Conservation (phyloP, 176 grass and related monocot species). For the Thalia dealbata region DNA sequence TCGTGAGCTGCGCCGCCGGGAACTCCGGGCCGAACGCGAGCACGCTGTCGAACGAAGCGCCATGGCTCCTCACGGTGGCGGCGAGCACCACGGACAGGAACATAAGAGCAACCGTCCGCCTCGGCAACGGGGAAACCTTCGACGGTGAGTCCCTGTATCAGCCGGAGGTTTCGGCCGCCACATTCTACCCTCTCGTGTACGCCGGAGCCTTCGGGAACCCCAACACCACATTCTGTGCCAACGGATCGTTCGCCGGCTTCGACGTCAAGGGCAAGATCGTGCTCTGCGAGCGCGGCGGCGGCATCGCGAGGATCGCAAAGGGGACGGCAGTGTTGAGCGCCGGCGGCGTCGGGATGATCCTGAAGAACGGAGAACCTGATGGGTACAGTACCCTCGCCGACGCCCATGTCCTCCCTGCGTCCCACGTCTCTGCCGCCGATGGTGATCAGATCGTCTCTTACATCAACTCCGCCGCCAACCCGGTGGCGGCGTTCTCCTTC, state of each 20-base stretch:
- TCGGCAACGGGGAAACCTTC: slow-evolving; percentile 38
- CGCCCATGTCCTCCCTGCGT: slow-evolving; percentile 5
- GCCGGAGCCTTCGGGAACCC: background rate
- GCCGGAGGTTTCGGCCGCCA: slow-evolving; percentile 3
- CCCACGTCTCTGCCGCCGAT: background rate
- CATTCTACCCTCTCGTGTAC: background rate
- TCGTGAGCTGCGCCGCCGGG: background rate
- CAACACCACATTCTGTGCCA: background rate
- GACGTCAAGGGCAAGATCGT: slow-evolving; percentile 22
- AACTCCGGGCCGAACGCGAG: background rate
- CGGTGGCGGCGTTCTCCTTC: background rate
- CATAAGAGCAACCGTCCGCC: slow-evolving; percentile 25
- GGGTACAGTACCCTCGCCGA: slow-evolving; percentile 11
- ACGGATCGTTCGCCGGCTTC: background rate
- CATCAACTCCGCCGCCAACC: background rate
- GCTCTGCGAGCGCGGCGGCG: slow-evolving; percentile 10
- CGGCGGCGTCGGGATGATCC: slow-evolving; percentile 21
- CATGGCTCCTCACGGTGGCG: slow-evolving; percentile 39
- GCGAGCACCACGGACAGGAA: slow-evolving; percentile 44
- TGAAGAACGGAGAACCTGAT: background rate
- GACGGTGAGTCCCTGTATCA: slow-evolving; percentile 28
- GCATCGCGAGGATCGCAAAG: slow-evolving; percentile 2
- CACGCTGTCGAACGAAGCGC: slow-evolving; percentile 34
- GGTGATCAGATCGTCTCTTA: background rate
- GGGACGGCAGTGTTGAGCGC: slow-evolving; percentile 4